phyloP scores from a whole-genome alignment of 2,329 filamentous ascomycete genomes.

The Immersiporthe knoxdaviesiana region DNA sequence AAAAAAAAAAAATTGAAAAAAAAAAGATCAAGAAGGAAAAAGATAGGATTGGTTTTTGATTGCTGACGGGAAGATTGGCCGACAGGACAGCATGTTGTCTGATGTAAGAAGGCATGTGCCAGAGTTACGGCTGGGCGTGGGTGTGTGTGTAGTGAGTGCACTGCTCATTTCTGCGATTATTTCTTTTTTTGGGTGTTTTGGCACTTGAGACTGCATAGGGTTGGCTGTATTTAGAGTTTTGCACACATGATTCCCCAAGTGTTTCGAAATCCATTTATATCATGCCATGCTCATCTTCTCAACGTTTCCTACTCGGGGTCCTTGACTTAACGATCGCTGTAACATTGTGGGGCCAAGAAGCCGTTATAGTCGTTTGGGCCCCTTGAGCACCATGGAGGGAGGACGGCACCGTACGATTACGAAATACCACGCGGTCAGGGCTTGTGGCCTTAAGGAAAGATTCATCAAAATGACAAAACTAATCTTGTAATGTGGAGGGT shows the following conservation, averaged over 20 bases:
- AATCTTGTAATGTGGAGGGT: constrained; percentile 6
- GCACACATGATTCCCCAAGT: neutral
- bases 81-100: constrained; percentile 9
- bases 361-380: neutral
- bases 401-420: neutral
- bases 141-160: neutral
- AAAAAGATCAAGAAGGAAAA: neutral
- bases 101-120: constrained; percentile 3
- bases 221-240: neutral
- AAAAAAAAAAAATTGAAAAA: neutral
- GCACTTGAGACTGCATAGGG: neutral
- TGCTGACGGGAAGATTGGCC: neutral
- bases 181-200: neutral
- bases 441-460: neutral
- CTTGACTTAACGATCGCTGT: neutral
- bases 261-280: neutral
- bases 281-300: neutral
- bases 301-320: neutral
- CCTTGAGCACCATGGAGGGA: neutral
- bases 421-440: neutral
- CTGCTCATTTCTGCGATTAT: neutral
- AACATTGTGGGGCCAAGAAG: neutral
- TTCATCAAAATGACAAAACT: neutral
- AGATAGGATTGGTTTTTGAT: neutral
- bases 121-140: too few species aligned